Evolutionary conservation across 345 rosid species (phyloP), one percentile per base, ranked within the genome.

Genomic region (Cardamine chenopodiifolia): DNA sequence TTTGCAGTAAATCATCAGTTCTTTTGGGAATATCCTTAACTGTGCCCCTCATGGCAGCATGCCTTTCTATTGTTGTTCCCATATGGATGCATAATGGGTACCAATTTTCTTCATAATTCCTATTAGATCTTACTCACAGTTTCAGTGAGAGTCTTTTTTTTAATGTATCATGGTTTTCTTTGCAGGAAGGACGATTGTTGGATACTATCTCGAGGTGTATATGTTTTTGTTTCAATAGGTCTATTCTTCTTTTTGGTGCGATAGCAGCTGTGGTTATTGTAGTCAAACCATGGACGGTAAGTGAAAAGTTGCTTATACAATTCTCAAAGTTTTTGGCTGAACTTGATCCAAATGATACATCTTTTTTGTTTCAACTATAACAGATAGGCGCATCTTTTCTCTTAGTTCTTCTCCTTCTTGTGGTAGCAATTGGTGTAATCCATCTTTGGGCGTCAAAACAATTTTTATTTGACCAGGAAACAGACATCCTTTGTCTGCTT

Each of bases 381-480:
- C 96, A 96, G 99, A 78, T 90, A 17, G 99, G 98, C 67, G 97
- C 82, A 32, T 87, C 99, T 7, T 92, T 92, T 76, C 96, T 96
- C 50, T 84, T 96, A 67, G 82, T 96, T 82, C 90, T 96, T 66
- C 90, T 96, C 73, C 85, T 90, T 73, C 82, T 92, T 42, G 96
- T 90, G 64, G 91, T 96, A 64, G 92, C 99, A 40, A 92, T 90
- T 74, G 96, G 93, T 77, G 97, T 92, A 77, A 87, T 88, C 73
- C 96, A 92, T 74, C 94, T 89, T 39, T 96, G 99, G 99, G 97
- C 98, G 59, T 92, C 99, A n/a, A 65, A 96, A 96, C 87, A 96
- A 90, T 86, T 92, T 96, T 86, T 96, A 96, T 77, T 79, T 96
- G 85, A 90, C 99, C 29, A 83, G 99, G 86, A 84, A 73, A 37